Base-by-base conservation (phyloP, 768 basidiomycete genomes). In the Erythrobasidium yunnanense region DNA sequence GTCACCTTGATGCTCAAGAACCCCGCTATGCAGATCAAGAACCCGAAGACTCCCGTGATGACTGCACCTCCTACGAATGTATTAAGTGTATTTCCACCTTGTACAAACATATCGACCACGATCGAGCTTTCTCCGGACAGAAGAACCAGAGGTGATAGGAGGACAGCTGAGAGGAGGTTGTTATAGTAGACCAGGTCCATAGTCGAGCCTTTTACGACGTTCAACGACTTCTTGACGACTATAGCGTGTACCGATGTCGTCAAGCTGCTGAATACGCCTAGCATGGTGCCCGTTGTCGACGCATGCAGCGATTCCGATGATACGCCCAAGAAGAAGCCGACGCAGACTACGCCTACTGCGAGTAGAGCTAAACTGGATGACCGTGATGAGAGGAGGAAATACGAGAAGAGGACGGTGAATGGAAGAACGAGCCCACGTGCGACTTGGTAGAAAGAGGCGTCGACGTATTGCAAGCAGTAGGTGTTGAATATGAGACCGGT, bases 1-100 rank as follows among this genome's bases (percentile, higher is more conserved):
- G 92, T 97, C 68, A 96, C 87, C 76, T 97, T 92, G 80, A 97
- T 95, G 25, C 88, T 91, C 30, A 97, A 81, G 68, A 92, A 78
- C 69, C 88, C 89, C 8, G 92, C 91, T 58, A 97, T 83, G 77
- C 87, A 89, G 83, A 97, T 95, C 71, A 92, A 78, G 81, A 95
- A 97, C 8, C 92, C 92, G 56, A 95, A 78, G 18, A 82, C 78
- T 32, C 91, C 91, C 4, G 75, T 75, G 30, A 75, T 60, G 4
- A 65, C 50, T 4, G 71, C 73, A 30, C 75, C 75, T 20, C 62
- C 67, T 60, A 74, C 42, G 68, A 75, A 75, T 4, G 74, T 74
- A 11, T 46, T n/a, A 30, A 74, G 65, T 1, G 67, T 68, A 0
- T 62, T 60, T 8, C 70, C 74, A 5, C 55, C 78, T 29, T 79